phyloP scores from a whole-genome alignment of 2,329 filamentous ascomycete genomes.

The Cercospora sojina region DNA sequence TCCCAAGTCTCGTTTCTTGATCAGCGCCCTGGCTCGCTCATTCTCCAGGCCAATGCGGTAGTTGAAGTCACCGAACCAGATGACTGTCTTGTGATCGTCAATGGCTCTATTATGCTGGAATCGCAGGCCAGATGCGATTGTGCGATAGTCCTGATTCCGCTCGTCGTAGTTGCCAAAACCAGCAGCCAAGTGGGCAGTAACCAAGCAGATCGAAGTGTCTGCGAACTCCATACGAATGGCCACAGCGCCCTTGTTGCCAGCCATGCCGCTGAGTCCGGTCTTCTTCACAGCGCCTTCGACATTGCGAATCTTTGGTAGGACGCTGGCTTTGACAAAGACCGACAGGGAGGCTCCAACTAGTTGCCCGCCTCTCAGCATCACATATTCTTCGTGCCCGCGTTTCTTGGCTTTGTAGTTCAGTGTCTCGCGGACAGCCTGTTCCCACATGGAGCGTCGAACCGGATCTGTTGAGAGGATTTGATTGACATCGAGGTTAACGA shows the following conservation, averaged over 20 bases:
- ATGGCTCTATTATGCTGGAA: slow-evolving; percentile 91
- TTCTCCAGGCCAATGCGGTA: slow-evolving; percentile 87
- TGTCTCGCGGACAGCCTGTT: slow-evolving; percentile 72
- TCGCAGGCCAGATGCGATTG: slow-evolving; percentile 79
- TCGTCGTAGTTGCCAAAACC: slow-evolving; percentile 97
- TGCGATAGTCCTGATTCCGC: slow-evolving; percentile 87
- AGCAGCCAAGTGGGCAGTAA: slow-evolving; percentile 93
- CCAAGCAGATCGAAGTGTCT: slow-evolving; percentile 88
- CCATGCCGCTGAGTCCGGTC: slow-evolving; percentile 91
- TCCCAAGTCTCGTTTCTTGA: slow-evolving; percentile 71
- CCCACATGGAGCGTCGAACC: slow-evolving; percentile 79
- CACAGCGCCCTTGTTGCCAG: slow-evolving; percentile 95
- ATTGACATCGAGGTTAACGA: slow-evolving; percentile 94
- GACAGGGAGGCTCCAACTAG: slow-evolving; percentile 91
- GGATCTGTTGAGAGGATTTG: slow-evolving; percentile 99
- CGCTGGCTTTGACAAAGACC: slow-evolving; percentile 80
- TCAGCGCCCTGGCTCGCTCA: slow-evolving; percentile 72
- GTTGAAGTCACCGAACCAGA: slow-evolving; percentile 98
- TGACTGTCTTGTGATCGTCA: slow-evolving; percentile 84
- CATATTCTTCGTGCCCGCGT: slow-evolving; percentile 73
- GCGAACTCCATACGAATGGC: slow-evolving; percentile 94
- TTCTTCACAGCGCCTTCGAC: slow-evolving; percentile 97
- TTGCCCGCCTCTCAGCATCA: slow-evolving; percentile 86
- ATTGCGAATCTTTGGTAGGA: slow-evolving; percentile 82
- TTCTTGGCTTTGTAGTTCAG: slow-evolving; percentile 70